Base-by-base conservation (phyloP, 371 early-diverging fungal genomes). In the Chytridium lagenaria region DNA sequence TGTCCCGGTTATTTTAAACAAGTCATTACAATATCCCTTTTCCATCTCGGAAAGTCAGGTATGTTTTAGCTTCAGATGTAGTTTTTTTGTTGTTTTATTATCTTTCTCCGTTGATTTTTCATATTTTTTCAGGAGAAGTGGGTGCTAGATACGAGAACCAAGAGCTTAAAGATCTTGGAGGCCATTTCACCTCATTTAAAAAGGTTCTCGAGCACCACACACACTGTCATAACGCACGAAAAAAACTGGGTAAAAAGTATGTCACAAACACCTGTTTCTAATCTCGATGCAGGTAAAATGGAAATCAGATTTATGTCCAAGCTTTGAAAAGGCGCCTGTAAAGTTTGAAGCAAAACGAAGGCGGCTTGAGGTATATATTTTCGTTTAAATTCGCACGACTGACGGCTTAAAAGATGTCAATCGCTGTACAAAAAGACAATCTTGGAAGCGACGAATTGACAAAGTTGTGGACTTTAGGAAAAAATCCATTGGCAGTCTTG, bases 141-240 rank as follows among this genome's bases (percentile, higher is more conserved):
- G 82, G 70, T 79, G 19, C 40, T 10, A 1, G 44, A 50, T 2
- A 64, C 57, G 0, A 50, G 79, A 36, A 23, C 49, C 2, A 73
- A 77, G 1, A 50, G 68, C 2, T 59, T 66, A 33, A 64, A 63
- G 7, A 61, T 67, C 23, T 26, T 77, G 22, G 80, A 80, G 63
- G 28, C 28, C 15, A 81, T 69, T 22, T 26, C 69, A n/a, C 79
- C 80, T 1, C 37, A 65, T 36, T 79, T 76, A 1, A 71, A 73
- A 33, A 69, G 67, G 19, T 84, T 80, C 55, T 38, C 57, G 2
- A 80, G 71, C 44, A 75, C 77, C 12, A 50, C 80, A 0, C 55
- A 39, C 31, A 81, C 79, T 0, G 76, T 84, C 19, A 57, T 84
- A 1, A 77, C 82, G 19, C 82, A 81, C 50, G 84, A 84, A 59